A percentile compares a stretch with the other conserved stretches of the same genome.
These are phyloP conservation scores for Pisolithus marmoratus DNA, from an alignment of 768 basidiomycete genomes.

Conservation along the genomic window DNA sequence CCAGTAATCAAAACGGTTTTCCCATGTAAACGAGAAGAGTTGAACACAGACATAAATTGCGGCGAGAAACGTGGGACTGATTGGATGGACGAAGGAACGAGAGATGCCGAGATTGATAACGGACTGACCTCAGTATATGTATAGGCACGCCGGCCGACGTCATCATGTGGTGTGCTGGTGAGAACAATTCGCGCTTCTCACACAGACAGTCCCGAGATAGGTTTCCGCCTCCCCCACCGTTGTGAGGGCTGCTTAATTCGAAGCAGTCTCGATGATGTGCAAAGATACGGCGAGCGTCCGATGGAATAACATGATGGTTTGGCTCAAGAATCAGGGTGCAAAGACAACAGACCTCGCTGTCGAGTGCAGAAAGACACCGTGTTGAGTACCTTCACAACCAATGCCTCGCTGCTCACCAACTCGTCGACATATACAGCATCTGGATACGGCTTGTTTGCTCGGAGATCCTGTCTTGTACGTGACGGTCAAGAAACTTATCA, in stretches of 20 bases:
- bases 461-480: slow-evolving; percentile 37
- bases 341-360: slow-evolving; percentile 40
- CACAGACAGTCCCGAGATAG: not conserved
- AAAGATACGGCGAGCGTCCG: slow-evolving; percentile 6
- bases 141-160: not conserved
- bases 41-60: slow-evolving; percentile 70
- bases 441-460: slow-evolving; percentile 67
- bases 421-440: slow-evolving; percentile 36
- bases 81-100: not conserved
- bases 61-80: not conserved
- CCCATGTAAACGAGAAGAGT: slow-evolving; percentile 69
- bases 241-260: no score
- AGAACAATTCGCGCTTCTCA: not conserved
- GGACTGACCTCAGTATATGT: no score
- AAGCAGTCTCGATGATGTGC: slow-evolving; percentile 1
- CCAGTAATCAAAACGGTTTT: slow-evolving; percentile 89
- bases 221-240: not conserved
- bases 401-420: not conserved
- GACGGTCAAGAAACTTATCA: not conserved
- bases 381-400: slow-evolving; percentile 32
- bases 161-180: not conserved
- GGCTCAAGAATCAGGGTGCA: slow-evolving; percentile 49
- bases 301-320: slow-evolving; percentile 47
- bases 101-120: not conserved
- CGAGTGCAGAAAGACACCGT: slow-evolving; percentile 45